These are phyloP conservation scores for Parietichytrium sp. DNA, from an alignment of 108 stramenopile genomes.

Conservation along the genomic window DNA sequence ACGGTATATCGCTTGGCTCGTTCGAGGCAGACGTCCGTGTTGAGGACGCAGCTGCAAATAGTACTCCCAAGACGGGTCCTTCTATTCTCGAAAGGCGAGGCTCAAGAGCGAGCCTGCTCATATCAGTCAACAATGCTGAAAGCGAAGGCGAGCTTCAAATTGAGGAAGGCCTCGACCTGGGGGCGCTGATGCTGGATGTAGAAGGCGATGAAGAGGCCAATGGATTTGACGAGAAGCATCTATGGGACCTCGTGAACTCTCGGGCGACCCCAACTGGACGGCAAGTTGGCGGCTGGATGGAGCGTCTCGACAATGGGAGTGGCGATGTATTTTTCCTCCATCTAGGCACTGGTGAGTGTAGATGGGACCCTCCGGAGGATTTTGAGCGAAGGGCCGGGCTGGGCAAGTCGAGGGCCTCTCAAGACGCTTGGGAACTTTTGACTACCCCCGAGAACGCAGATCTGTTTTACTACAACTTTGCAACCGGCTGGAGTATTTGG, in stretches of 20 bases:
- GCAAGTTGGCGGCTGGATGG: conserved; percentile 28
- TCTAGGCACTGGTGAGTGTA: conserved; percentile 11
- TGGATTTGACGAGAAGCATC: not conserved
- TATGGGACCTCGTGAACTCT: not conserved
- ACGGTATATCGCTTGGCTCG: not conserved
- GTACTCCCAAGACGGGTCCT: not conserved
- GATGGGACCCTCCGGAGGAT: not conserved
- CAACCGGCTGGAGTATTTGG: no score
- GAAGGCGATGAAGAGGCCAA: no score
- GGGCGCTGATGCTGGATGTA: no score
- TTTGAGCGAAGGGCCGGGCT: conserved; percentile 1
- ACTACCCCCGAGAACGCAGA: not conserved
- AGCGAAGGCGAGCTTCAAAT: not conserved
- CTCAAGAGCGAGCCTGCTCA: not conserved
- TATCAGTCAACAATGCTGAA: not conserved
- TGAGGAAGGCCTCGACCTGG: not conserved
- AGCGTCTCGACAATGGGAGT: not conserved
- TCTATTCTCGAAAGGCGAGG: not conserved
- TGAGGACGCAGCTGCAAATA: not conserved
- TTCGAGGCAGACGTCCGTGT: not conserved
- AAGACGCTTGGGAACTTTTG: not conserved
- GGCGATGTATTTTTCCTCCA: not conserved
- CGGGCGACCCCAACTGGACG: conserved; percentile 23
- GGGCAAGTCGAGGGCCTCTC: not conserved
- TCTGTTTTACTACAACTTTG: conserved; percentile 4